Conservation (phyloP, 2,329 filamentous ascomycete species). For the Tolypocladium nubicola region DNA sequence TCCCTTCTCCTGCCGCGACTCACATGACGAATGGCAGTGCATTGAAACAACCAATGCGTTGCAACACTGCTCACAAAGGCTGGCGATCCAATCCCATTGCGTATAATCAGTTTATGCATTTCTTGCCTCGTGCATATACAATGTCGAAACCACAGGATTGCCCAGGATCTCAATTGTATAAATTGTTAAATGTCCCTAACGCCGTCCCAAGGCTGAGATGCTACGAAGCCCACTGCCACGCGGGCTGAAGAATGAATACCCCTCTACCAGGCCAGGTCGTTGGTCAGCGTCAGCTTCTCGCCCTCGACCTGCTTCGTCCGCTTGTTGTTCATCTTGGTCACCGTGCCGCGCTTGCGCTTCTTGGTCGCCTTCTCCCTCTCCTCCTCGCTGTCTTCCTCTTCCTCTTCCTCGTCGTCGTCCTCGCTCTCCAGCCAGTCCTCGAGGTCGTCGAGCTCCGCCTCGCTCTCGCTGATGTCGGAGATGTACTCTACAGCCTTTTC, state of each 20-base stretch:
- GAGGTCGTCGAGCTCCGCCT: conserved; percentile 68
- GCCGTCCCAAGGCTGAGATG: not conserved
- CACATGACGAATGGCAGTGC: not conserved
- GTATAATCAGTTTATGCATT: not conserved
- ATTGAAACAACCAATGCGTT: not conserved
- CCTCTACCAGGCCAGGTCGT: conserved; percentile 30
- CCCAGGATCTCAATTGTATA: not conserved
- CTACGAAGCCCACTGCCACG: not conserved
- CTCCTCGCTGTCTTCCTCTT: conserved; percentile 47
- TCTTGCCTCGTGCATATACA: not conserved
- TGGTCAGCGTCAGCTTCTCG: conserved; percentile 38
- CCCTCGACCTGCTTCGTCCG: conserved; percentile 48
- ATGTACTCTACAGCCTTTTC: conserved; percentile 84
- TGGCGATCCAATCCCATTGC: not conserved
- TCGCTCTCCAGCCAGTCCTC: conserved; percentile 88
- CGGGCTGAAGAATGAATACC: not conserved
- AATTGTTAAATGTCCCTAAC: not conserved
- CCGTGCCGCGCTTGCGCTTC: conserved; percentile 41
- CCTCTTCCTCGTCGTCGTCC: conserved; percentile 46
- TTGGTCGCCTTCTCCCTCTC: conserved; percentile 45
- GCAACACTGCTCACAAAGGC: not conserved
- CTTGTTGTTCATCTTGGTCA: conserved; percentile 35
- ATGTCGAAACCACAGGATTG: not conserved
- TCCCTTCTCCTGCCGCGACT: not conserved
- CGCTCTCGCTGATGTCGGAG: conserved; percentile 77